These are phyloP conservation scores for Hericium alpestre DNA, from an alignment of 768 basidiomycete genomes.

Conservation along the genomic window DNA sequence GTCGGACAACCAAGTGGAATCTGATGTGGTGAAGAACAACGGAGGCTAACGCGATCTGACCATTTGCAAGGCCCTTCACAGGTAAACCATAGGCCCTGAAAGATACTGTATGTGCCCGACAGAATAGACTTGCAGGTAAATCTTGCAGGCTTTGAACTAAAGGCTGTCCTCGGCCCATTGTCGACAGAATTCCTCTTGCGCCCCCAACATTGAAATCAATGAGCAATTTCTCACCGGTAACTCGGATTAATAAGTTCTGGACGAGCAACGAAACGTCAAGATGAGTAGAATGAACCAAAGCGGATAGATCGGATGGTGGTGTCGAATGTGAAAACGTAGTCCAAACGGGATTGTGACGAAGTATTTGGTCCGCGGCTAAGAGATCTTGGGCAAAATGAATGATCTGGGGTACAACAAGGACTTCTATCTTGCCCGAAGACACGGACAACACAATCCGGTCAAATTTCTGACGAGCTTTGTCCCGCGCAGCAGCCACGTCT, in stretches of 20 bases:
- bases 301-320: background rate
- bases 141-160: slow-evolving; percentile 18
- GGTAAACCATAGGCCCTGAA: slow-evolving; percentile 49
- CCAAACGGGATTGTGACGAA: background rate
- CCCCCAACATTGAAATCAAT: slow-evolving; percentile 45
- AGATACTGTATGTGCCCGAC: slow-evolving; percentile 41
- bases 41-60: slow-evolving; percentile 53
- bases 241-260: slow-evolving; percentile 40
- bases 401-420: slow-evolving; percentile 12
- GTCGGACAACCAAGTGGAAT: slow-evolving; percentile 35
- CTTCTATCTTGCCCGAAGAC: slow-evolving; percentile 4
- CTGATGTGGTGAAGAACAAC: slow-evolving; percentile 37
- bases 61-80: slow-evolving; percentile 26
- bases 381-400: slow-evolving; percentile 10
- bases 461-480: slow-evolving; percentile 5
- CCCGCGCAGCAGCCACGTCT: slow-evolving; percentile 3
- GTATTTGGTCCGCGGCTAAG: background rate
- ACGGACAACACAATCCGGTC: slow-evolving; percentile 9
- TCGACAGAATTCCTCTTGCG: slow-evolving; percentile 28
- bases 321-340: background rate
- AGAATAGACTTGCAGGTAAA: slow-evolving; percentile 36
- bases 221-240: slow-evolving; percentile 59
- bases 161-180: slow-evolving; percentile 15
- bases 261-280: slow-evolving; percentile 32
- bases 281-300: slow-evolving; percentile 13